Evolutionary conservation across 176 grass and related monocot genomes (phyloP).

Genomic region (Juncus effusus): DNA sequence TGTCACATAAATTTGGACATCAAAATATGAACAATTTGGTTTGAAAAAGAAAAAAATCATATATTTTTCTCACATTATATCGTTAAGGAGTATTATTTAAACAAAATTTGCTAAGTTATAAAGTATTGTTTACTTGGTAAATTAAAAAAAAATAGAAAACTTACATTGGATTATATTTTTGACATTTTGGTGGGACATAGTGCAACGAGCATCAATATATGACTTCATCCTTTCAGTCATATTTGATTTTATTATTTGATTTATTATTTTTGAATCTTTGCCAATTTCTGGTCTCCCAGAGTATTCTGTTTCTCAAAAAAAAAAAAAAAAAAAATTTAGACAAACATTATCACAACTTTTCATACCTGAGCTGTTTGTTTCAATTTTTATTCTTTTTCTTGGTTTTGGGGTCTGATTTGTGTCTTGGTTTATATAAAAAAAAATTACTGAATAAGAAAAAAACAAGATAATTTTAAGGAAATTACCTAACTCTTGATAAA

Average conservation of each 20-base stretch:
- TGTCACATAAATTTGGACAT: constrained; percentile 13
- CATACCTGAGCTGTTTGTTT: no score
- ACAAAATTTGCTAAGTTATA: not conserved
- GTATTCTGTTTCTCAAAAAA: constrained; percentile 28
- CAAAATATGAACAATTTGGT: constrained; percentile 4
- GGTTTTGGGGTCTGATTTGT: not conserved
- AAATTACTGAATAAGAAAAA: not conserved
- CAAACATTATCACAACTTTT: no score
- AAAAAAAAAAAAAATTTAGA: not conserved
- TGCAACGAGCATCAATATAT: constrained; percentile 51
- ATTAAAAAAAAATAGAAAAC: not conserved
- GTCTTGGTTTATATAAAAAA: not conserved
- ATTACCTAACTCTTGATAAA: constrained; percentile 41
- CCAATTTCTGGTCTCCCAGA: constrained; percentile 25
- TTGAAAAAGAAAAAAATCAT: no score
- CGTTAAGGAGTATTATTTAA: no score
- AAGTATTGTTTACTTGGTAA: not conserved
- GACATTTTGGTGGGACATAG: constrained; percentile 19
- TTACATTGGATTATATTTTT: constrained; percentile 20
- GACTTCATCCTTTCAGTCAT: constrained; percentile 44
- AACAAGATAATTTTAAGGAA: not conserved
- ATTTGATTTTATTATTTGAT: constrained; percentile 43
- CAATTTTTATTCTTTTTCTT: not conserved
- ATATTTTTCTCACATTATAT: no score
- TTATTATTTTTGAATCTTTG: constrained; percentile 23